Evolutionary conservation across 345 rosid species (phyloP), one percentile per base, ranked within the genome.

Genomic region (Eucalyptus pauciflora): DNA sequence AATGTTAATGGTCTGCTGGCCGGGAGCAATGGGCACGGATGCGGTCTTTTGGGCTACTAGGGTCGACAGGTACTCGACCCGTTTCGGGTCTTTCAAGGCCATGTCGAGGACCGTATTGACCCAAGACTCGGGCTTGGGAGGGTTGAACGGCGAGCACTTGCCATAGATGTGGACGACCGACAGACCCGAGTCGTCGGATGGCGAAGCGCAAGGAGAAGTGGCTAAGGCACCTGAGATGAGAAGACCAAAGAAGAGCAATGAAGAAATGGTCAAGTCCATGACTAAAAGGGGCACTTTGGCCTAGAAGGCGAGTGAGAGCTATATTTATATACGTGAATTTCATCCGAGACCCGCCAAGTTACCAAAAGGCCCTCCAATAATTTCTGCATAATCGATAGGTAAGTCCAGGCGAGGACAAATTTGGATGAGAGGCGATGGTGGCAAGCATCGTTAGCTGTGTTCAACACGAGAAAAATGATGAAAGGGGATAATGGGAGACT

Each of bases 81-180:
- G 91, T 24, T 91, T 93, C 3, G 95, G 93, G 91, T 96, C 98
- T 54, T 94, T 92, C 5, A 95, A 90, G 91, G 99, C 98, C 96
- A 96, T 91, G 91, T 94, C 86, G 17, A 96, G 91, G 91, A 97
- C 90, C 7, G 95, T 96, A 91, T 94, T 89, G 89, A 92, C 88
- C 92, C 93, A 92, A 9, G 99, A 93, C 86, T 88, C 89, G 3
- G 94, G 93, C 87, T 89, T 90, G 20, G 93, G 95, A 46, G 94
- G 91, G 86, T 86, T 88, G 50, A 97, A 96, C 4, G 99, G 99
- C 16, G 99, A 97, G 88, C 98, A 96, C 92, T 92, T 95, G 89
- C 98, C 92, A 60, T 94, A 95, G 89, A 96, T 89, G 71, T 97
- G 99, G 62, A 95, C 93, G 88, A 97, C 87, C 2, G 99, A 94